phyloP scores from a whole-genome alignment of 352 stramenopile genomes.

The Thalassiosira livingstoniorum region DNA sequence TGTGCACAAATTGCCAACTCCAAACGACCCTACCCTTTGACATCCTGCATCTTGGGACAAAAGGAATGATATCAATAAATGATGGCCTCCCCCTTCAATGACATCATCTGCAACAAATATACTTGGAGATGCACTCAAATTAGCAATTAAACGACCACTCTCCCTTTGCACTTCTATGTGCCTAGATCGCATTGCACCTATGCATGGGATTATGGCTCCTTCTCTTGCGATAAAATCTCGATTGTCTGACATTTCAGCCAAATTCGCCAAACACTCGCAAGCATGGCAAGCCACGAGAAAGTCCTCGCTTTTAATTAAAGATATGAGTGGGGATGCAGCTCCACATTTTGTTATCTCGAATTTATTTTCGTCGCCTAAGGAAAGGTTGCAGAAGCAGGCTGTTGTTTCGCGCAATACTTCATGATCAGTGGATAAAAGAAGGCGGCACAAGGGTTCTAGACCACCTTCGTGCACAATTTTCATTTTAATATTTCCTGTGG shows the following conservation, averaged over 20 bases:
- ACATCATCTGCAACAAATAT: slow-evolving; percentile 90
- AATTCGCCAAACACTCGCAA: slow-evolving; percentile 93
- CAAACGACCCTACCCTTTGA: slow-evolving; percentile 92
- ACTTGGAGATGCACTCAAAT: slow-evolving; percentile 90
- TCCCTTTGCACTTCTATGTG: slow-evolving; percentile 94
- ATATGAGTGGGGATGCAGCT: slow-evolving; percentile 90
- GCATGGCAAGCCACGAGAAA: slow-evolving; percentile 91
- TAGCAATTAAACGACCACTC: slow-evolving; percentile 91
- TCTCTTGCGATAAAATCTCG: slow-evolving; percentile 93
- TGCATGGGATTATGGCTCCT: slow-evolving; percentile 91
- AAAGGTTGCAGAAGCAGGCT: slow-evolving; percentile 94
- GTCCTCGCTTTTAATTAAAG: slow-evolving; percentile 92
- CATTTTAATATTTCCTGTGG: slow-evolving; percentile 92
- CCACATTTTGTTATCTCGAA: slow-evolving; percentile 96
- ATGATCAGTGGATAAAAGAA: slow-evolving; percentile 91
- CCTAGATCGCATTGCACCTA: slow-evolving; percentile 94
- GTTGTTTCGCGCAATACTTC: slow-evolving; percentile 94
- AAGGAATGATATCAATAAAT: slow-evolving; percentile 95
- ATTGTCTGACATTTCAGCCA: slow-evolving; percentile 95
- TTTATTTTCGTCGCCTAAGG: slow-evolving; percentile 95
- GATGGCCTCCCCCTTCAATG: slow-evolving; percentile 91
- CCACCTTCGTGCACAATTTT: slow-evolving; percentile 97
- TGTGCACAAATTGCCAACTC: slow-evolving; percentile 95
- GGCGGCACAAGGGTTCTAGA: slow-evolving; percentile 91
- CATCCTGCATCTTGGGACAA: slow-evolving; percentile 93